Base-by-base conservation (phyloP, 148 eudicot species). In the Silene latifolia region DNA sequence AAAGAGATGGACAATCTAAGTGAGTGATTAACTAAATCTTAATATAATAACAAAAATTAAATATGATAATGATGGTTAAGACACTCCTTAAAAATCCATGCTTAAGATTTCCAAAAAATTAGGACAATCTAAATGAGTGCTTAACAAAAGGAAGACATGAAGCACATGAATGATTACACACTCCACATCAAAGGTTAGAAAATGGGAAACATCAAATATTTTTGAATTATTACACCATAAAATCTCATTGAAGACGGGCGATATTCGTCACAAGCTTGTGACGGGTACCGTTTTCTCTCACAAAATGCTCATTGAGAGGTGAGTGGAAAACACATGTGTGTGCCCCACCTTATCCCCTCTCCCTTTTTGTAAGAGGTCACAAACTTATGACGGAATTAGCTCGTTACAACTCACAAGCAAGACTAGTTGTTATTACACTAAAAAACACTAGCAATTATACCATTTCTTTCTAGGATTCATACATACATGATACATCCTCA, bases 51-150 rank as follows among this genome's bases (percentile, higher is more conserved):
- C 64, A 46, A 58, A 63, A 65, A 80, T 80, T 67, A 63, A 67
- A 12, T 48, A 20, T 72, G 83, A 81, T 81, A 27, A 81, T 81
- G 80, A 81, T 60, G 77, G 67, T 80, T 72, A 76, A 47, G 35
- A 39, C 69, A 76, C 80, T 66, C 77, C 77, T 60, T 76, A 76
- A 67, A 20, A 67, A 76, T 21, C 61, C 76, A 76, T 81, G 80
- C 77, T 81, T 72, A 76, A 61, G 39, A 72, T 9, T 48, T 61
- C 75, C 72, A 64, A 67, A 44, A 65, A 17, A 35, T 51, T 59
- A 59, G 35, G 70, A 67, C 74, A 35, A n/a, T 67, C 27, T 59
- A 72, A 76, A 72, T 76, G 74, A 81, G 72, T 81, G 80, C 46
- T 21, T 29, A 72, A 48, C 64, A 20, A 76, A 80, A 80, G 57